A percentile compares a stretch with the other conserved stretches of the same genome.
Conservation (phyloP, 2,329 filamentous ascomycete species). For the Alternaria sp. region DNA sequence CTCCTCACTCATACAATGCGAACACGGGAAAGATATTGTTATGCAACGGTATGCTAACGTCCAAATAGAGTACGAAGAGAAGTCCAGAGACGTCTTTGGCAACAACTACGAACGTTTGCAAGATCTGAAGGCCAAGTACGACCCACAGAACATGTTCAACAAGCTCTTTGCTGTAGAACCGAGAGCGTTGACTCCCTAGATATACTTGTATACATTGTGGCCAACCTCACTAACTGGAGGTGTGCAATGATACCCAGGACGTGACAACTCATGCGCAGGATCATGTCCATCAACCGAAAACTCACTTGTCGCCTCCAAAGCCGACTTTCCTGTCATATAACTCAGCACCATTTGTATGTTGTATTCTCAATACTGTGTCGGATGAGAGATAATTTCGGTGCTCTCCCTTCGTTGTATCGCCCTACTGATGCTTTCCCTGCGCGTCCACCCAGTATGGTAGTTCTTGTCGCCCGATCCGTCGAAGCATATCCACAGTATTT, state of each 20-base stretch:
- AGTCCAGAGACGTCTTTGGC: conserved; percentile 10
- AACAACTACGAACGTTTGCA: conserved; percentile 9
- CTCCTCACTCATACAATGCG: background rate
- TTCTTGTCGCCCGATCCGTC: too few species aligned
- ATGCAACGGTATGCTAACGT: background rate
- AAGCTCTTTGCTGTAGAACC: conserved; percentile 3
- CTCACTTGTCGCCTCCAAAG: background rate
- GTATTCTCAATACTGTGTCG: background rate
- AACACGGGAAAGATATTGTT: background rate
- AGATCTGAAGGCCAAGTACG: conserved; percentile 13
- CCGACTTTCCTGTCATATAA: background rate
- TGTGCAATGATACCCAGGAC: background rate
- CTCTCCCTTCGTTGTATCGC: too few species aligned
- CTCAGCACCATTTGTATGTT: background rate
- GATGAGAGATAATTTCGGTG: too few species aligned
- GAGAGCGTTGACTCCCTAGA: background rate
- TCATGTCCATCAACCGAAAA: background rate
- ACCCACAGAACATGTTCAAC: conserved; percentile 9
- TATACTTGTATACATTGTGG: background rate
- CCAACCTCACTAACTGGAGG: background rate
- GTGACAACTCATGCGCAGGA: background rate
- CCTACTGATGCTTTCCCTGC: too few species aligned
- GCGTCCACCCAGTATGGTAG: too few species aligned
- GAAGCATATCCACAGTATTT: too few species aligned
- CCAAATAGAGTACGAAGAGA: conserved; percentile 9